Base-by-base conservation (phyloP, 768 basidiomycete species). In the Heimioporus sp. region DNA sequence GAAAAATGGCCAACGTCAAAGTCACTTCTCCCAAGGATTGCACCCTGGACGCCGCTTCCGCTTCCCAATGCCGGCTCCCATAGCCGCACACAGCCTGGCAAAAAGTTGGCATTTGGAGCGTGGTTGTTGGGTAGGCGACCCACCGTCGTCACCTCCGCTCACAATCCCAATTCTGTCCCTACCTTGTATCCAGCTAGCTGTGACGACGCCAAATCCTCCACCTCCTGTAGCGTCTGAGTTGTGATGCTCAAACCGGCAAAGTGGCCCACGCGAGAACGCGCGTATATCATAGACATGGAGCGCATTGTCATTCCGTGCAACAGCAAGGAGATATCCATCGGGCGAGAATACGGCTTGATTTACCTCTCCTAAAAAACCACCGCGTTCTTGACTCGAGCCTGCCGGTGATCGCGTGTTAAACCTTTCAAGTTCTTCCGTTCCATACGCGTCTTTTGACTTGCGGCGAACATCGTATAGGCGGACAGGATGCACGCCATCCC, bases 131-230 rank as follows among this genome's bases (percentile, higher is more conserved):
- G 40, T 35, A 19, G 13, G 39, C 11, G 43, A 60, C 77, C 50
- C 55, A 86, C 86, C 86, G 61, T 89, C 86, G 34, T 77, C 72
- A 0, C 86, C 85, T 4, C 81, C 85, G 10, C 80, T 85, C 17
- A 83, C 63, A 17, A 87, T 72, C 5, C 81, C 79, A n/a, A 74
- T 55, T 62, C 75, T 66, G 13, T 58, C 51, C 42, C 69, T 65
- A 9, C 67, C 71, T 46, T 80, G 70, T 13, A 81, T 65, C 86
- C 85, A 88, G 42, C 77, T 66, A 19, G 73, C 72, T 35, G 77
- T 73, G 3, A 79, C 73, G 24, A 85, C 66, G 0, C 85, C 86
- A 62, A 70, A 85, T 3, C 54, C 54, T 20, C 56, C 53, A 5
- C 72, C 66, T 16, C 63, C 63, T 11, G 62, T 52, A 6, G 55